Conservation (phyloP, 2,329 filamentous ascomycete genomes). For the Aspergillus novofumigatus region DNA sequence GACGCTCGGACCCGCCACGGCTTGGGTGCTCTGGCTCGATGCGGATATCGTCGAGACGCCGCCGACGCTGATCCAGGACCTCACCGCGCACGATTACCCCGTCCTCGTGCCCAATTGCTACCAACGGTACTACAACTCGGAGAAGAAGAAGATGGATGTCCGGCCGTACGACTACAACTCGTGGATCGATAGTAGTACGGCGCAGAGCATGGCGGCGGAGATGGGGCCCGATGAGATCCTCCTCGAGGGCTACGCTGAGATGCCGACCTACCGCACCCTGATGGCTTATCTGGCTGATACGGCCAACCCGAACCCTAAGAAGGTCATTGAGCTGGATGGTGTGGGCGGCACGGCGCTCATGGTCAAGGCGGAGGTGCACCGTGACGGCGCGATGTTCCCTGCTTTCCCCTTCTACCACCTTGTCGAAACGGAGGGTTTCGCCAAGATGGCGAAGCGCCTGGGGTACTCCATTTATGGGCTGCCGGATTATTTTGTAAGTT, state of each 20-base stretch:
- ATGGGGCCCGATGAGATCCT: constrained; percentile 92
- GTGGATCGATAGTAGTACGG: constrained; percentile 85
- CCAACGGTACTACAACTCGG: constrained; percentile 75
- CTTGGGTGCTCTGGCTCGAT: constrained; percentile 97
- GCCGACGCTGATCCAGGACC: constrained; percentile 78
- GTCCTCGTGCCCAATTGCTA: constrained; percentile 94
- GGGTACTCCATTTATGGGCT: constrained; percentile 84
- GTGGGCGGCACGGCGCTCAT: constrained; percentile 89
- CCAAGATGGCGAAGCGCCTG: constrained; percentile 88
- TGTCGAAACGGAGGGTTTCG: constrained; percentile 96
- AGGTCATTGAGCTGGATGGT: constrained; percentile 76
- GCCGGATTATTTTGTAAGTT: constrained; percentile 88
- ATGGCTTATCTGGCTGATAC: constrained; percentile 76
- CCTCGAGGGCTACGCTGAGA: constrained; percentile 86
- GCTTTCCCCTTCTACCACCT: constrained; percentile 94
- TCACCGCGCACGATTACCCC: constrained; percentile 81
- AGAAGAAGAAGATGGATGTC: constrained; percentile 66
- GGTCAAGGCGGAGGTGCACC: constrained; percentile 94
- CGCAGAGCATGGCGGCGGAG: constrained; percentile 66
- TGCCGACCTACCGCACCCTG: constrained; percentile 84
- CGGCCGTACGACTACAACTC: constrained; percentile 96
- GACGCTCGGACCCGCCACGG: constrained; percentile 82
- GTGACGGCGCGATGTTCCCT: constrained; percentile 98
- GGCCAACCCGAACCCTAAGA: constrained; percentile 52
- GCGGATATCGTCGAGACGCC: constrained; percentile 89